Evolutionary conservation across 2,329 filamentous ascomycete genomes (phyloP), one percentile per base, ranked within the genome.

Genomic region (Phymatotrichopsis omnivora): DNA sequence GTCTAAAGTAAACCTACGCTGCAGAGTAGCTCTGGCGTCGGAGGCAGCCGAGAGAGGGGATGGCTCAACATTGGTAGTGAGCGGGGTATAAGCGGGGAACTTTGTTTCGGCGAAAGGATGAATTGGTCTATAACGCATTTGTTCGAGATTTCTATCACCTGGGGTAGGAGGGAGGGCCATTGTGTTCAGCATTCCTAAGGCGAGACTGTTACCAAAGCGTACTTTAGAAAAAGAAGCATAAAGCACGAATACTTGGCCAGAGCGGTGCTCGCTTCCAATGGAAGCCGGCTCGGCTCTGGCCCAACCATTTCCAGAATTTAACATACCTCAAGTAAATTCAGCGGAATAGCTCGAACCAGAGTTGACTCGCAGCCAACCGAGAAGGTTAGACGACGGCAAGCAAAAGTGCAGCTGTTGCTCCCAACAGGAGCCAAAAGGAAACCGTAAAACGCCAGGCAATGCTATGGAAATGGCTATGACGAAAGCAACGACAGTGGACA

Each of bases 1-100:
- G 67, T 94, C 93, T 47, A 87, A 91, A 54, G 89, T 96, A 67
- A 96, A 96, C 62, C 89, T 82, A 61, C 89, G 80, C 65, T 87
- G 85, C 62, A 96, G 72, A 58, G 78, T 79, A 53, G 77, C 76
- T 65, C 87, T 56, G 24, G 27, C 43, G 39, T 56, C 53, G 37
- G 52, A 45, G 37, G 53, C 17, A 45, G 43, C 46, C 41, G 48
- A 47, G 42, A 52, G 45, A 49, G 51, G 41, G 20, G 49, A 52
- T n/a, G 19, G 11, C 28, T 49, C 49, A 44, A 34, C 36, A 39
- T 37, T 43, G n/a, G 49, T 42, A 38, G 49, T 51, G 41, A 55
- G 53, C 45, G 53, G 53, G 51, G 51, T 45, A 52, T 55, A 53
- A 42, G 51, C 32, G 53, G 53, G 48, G 51, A 55, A 55, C 28